Base-by-base conservation (phyloP, 192 early-diverging fungal genomes). In the Powellomyces hirtus region DNA sequence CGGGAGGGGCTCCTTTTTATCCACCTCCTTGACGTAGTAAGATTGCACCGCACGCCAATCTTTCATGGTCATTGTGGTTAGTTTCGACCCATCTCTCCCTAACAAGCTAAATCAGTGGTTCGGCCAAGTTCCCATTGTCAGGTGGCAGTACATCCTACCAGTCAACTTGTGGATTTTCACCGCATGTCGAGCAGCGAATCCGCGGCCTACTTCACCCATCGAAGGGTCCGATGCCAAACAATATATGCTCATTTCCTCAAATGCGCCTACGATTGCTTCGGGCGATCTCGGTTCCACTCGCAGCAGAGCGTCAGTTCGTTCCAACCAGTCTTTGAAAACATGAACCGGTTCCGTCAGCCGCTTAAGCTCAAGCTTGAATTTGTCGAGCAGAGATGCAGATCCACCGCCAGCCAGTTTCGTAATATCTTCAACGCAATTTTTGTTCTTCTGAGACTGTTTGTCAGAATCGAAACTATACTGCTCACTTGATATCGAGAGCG, bases 271-370 rank as follows among this genome's bases (percentile, higher is more conserved):
- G 10, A 89, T 66, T 16, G 61, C 66, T 24, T 69, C 76, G 13
- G 71, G 61, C 2, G 64, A 33, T 30, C 62, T 76, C 64, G 22
- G 8, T 63, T 60, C 71, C 68, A 56, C 33, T 1, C 31, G 29
- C 18, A 77, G 0, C 8, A 74, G 38, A 16, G 42, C 62, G 38
- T 71, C 69, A 16, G 66, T 64, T 8, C 77, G 73, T 14, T 89
- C 88, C 4, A 86, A 66, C 74, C 85, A 89, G 58, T 91, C 89
- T 51, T 89, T 88, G 30, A 89, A 72, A 36, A 86, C 70, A 75
- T 90, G 88, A 18, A 86, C 80, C 0, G 89, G 82, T 62, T 92
- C 84, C 18, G 86, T 84, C 10, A 92, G 72, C 4, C 91, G 77
- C 4, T 79, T 70, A 7, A 92, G 72, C 55, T 92, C 91, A 26